Evolutionary conservation across 2,329 filamentous ascomycete genomes (phyloP), one percentile per base, ranked within the genome.

Genomic region (Cladosporium sp.): DNA sequence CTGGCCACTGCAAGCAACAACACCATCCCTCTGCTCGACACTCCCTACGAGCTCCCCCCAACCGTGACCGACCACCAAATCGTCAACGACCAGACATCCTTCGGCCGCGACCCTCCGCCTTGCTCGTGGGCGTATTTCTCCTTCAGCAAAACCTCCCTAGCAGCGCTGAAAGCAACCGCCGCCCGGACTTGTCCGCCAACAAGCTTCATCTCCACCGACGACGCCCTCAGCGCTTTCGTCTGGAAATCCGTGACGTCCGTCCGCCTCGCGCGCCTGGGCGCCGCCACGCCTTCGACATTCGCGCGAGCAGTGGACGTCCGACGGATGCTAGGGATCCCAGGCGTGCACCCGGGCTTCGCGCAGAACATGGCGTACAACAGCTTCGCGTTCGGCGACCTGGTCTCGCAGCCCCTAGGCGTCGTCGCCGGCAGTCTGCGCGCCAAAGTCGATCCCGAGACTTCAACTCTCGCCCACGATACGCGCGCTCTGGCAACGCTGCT

Each of bases 291-390:
- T 3, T 75, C 78, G 21, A 78, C 73, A 1, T 73, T 86, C 11
- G 77, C 78, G 4, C 84, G 84, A 11, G 82, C 84, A 2, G 78
- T 86, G 8, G 80, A 86, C 67, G 77, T 80, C 4, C 78, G 86
- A 1, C 69, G 70, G 0, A 77, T 76, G 35, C 72, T 87, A 1
- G 70, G 72, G 16, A 72, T 86, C 5, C 74, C 82, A 0, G 55
- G 68, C 2, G 75, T 69, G 0, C 87, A 86, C 65, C 79, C 83
- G 0, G 85, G 84, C 0, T 71, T 85, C 1, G 68, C 83, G 0
- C 79, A 82, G 62, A 83, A 79, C 69, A 80, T 84, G 77, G 78
- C 80, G 1, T 81, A 81, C 64, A 76, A 80, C 65, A 73, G 65
- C 0, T 69, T 68, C 50, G 65, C 75, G 0, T 56, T 80, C 1